Conservation (phyloP, 202 grass and related monocot genomes). For the Hordeum pubiflorum region DNA sequence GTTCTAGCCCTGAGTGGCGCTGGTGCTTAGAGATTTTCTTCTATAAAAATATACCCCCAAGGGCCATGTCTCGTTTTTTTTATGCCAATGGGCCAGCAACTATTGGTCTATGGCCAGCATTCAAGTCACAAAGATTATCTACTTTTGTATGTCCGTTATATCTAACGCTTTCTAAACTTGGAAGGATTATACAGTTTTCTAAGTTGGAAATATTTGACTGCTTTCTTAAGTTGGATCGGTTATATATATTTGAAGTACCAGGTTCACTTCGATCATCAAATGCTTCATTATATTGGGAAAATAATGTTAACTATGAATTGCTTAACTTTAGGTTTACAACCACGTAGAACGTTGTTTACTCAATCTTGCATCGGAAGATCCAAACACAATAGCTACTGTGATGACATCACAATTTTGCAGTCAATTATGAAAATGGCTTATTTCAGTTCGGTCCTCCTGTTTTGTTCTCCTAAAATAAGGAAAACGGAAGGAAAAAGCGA, state of each 20-base stretch:
- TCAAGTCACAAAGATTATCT: background rate
- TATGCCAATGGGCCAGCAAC: background rate
- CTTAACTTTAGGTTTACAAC: background rate
- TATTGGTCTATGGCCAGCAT: background rate
- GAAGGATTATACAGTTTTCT: background rate
- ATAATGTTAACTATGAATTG: background rate
- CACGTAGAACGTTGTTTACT: background rate
- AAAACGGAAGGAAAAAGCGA: background rate
- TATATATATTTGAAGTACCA: background rate
- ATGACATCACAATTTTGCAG: background rate
- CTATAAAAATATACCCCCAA: no score
- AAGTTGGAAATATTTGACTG: background rate
- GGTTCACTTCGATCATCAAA: background rate
- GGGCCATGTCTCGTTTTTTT: background rate
- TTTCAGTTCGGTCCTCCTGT: background rate
- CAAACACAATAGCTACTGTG: background rate
- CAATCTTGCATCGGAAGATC: background rate
- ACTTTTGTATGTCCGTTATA: background rate
- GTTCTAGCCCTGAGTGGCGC: background rate
- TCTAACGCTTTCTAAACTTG: background rate
- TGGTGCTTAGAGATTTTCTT: background rate
- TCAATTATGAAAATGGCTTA: background rate
- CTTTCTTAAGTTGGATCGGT: background rate
- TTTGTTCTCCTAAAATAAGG: background rate
- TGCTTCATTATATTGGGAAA: background rate